Evolutionary conservation across 2,329 filamentous ascomycete species (phyloP).

Genomic region (Calonectria pseudoturangicola): DNA sequence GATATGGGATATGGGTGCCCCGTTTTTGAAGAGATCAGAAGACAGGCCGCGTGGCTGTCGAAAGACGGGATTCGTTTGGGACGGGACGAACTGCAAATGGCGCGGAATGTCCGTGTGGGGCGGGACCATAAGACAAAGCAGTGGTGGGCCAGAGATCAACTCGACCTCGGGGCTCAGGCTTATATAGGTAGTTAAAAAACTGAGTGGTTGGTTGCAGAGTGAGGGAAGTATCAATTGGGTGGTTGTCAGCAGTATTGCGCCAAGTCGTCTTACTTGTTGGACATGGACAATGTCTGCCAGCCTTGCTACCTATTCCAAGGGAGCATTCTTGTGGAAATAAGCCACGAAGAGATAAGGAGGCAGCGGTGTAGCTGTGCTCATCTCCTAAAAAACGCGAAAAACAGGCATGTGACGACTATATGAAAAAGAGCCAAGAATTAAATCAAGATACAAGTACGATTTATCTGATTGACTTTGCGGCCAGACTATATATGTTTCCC

Average conservation of each 20-base stretch:
- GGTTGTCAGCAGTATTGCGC: background rate
- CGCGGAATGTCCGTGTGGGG: background rate
- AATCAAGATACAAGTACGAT: background rate
- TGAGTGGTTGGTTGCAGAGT: background rate
- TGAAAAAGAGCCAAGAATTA: background rate
- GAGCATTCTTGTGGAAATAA: background rate
- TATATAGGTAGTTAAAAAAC: background rate
- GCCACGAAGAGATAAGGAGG: background rate
- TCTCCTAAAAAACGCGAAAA: background rate
- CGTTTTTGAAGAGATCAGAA: conserved; percentile 22
- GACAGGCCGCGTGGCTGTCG: conserved; percentile 29
- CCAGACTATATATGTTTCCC: conserved; percentile 10
- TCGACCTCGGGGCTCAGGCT: background rate
- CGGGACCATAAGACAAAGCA: background rate
- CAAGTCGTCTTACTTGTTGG: background rate
- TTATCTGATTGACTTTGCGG: conserved; percentile 19
- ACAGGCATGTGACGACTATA: background rate
- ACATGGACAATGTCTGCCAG: background rate
- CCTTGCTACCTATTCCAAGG: background rate
- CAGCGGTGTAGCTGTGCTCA: background rate
- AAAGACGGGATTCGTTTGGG: conserved; percentile 8
- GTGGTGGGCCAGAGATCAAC: conserved; percentile 12
- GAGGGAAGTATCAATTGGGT: background rate
- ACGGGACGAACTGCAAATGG: background rate
- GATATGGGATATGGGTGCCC: conserved; percentile 30